phyloP scores from a whole-genome alignment of 2,329 filamentous ascomycete species.

The Sclerotinia spermophila region DNA sequence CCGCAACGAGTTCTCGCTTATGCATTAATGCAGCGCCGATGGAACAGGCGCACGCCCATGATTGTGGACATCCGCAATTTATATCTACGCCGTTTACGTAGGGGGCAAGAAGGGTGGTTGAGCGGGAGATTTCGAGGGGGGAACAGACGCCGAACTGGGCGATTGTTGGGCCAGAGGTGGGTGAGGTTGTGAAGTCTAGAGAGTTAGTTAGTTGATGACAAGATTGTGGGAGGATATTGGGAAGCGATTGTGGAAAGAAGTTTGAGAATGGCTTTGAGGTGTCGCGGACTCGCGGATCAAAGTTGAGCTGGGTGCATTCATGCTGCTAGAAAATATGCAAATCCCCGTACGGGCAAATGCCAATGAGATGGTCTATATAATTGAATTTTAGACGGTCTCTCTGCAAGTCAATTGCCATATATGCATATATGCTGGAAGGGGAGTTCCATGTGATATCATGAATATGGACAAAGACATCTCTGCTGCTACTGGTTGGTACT shows the following conservation, averaged over 20 bases:
- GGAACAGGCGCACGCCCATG: conserved; percentile 66
- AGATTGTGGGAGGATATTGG: no score
- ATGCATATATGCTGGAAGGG: neutral
- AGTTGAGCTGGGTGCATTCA: neutral
- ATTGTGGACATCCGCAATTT: conserved; percentile 71
- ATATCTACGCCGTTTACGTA: conserved; percentile 63
- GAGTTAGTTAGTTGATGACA: neutral
- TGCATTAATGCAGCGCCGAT: conserved; percentile 69
- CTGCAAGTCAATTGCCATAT: accelerated
- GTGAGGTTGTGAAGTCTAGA: conserved; percentile 59
- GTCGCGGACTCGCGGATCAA: neutral
- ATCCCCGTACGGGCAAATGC: neutral
- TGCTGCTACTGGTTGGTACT: neutral
- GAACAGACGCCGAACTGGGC: conserved; percentile 65
- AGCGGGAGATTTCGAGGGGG: conserved; percentile 58
- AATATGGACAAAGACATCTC: neutral
- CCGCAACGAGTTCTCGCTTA: conserved; percentile 58
- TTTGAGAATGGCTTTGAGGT: neutral
- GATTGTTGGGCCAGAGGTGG: conserved; percentile 54
- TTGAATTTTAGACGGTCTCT: neutral
- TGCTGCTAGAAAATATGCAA: neutral
- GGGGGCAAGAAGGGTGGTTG: conserved; percentile 58
- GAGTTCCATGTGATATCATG: neutral
- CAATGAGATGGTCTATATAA: neutral
- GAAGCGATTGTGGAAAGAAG: neutral